phyloP scores from a whole-genome alignment of 2,329 filamentous ascomycete species.

The Fusarium praegraminearum region DNA sequence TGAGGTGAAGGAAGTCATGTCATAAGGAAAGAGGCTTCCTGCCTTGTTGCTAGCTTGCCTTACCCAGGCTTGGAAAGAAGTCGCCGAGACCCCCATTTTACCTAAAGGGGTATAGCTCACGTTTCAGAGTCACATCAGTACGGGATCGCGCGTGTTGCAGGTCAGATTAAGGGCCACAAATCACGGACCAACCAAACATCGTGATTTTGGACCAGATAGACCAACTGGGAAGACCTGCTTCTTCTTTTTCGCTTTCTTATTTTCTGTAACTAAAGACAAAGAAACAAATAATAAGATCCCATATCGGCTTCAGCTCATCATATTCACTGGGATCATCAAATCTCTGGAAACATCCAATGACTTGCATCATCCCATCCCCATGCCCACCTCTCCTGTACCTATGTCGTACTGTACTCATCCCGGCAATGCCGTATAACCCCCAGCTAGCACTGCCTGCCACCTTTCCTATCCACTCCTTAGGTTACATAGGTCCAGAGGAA shows the following conservation, averaged over 20 bases:
- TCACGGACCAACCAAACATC: constrained; percentile 25
- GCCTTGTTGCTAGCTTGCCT: background rate
- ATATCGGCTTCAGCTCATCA: constrained; percentile 11
- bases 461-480: background rate
- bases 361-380: constrained; percentile 6
- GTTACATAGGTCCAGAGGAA: constrained; percentile 9
- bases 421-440: constrained; percentile 16
- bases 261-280: background rate
- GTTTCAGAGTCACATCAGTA: constrained; percentile 31
- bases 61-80: constrained; percentile 1
- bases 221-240: background rate
- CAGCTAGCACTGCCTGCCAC: background rate
- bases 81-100: background rate
- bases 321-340: background rate
- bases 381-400: background rate
- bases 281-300: background rate
- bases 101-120: constrained; percentile 10
- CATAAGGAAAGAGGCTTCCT: constrained; percentile 14
- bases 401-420: constrained; percentile 7
- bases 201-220: constrained; percentile 5
- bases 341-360: constrained; percentile 9
- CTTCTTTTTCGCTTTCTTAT: background rate
- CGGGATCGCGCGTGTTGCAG: constrained; percentile 34
- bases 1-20: constrained; percentile 9
- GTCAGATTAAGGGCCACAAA: constrained; percentile 34